A percentile compares a stretch with the other conserved stretches of the same genome.
phyloP scores from a whole-genome alignment of 345 rosid genomes.

The Garcia nutans region DNA sequence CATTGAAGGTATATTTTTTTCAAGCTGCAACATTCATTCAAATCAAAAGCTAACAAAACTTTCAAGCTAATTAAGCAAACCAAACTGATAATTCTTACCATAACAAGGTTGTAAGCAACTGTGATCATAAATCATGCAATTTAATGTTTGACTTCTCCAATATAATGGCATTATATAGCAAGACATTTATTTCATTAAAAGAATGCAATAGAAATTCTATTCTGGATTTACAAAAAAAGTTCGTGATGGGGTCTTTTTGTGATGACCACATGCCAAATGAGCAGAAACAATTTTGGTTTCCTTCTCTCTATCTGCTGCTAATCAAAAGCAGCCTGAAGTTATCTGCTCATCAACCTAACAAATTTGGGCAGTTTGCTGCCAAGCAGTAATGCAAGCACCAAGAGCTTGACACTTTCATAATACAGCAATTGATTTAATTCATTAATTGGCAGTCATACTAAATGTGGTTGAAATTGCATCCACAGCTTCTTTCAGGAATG shows the following conservation, averaged over 20 bases:
- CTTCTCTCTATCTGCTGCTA: background rate
- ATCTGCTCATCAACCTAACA: background rate
- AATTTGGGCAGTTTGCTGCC: background rate
- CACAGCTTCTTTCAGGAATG: background rate
- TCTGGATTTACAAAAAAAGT: background rate
- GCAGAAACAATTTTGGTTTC: too few relatives aligned
- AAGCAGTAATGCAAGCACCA: background rate
- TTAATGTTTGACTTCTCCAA: background rate
- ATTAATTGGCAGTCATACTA: background rate
- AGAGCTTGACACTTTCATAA: background rate
- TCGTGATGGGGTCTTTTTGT: background rate
- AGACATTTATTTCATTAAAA: background rate
- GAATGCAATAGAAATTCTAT: background rate
- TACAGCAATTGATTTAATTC: background rate
- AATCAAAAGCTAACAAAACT: background rate
- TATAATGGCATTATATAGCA: background rate
- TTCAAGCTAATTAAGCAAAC: background rate
- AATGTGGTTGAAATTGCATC: background rate
- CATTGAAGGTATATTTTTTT: background rate
- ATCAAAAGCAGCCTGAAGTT: background rate
- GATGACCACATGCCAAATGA: background rate
- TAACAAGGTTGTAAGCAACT: background rate
- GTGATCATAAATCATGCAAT: background rate
- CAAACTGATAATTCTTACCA: background rate
- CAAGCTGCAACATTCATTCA: background rate